Conservation (phyloP, 441 rosid species). For the Populus tomentosa region DNA sequence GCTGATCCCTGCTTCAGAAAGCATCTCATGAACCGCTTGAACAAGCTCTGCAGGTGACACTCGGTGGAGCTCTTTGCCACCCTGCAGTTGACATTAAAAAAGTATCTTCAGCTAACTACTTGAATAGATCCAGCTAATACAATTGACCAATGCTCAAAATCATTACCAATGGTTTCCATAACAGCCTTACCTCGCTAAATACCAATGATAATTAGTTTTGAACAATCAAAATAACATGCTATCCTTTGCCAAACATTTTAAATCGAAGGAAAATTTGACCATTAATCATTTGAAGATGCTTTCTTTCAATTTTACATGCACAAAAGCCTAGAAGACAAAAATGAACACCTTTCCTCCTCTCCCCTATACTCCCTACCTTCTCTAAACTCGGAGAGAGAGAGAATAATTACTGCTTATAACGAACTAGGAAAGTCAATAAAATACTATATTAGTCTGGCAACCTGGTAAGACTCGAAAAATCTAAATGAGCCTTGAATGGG, state of each 20-base stretch:
- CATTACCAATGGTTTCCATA: not conserved
- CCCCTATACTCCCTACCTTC: not conserved
- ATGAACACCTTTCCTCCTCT: not conserved
- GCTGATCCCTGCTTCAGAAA: constrained; percentile 86
- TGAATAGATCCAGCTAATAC: not conserved
- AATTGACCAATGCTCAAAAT: not conserved
- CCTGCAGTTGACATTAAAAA: constrained; percentile 33
- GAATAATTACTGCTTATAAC: not conserved
- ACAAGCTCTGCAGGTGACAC: constrained; percentile 87
- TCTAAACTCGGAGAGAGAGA: too few species aligned
- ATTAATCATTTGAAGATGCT: not conserved
- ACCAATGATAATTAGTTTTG: not conserved
- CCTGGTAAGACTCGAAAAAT: not conserved
- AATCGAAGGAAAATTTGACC: not conserved
- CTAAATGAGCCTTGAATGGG: not conserved
- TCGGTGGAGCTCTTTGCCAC: constrained; percentile 48
- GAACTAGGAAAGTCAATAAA: not conserved
- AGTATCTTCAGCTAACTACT: not conserved
- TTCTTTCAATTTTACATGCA: not conserved
- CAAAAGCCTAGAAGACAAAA: not conserved
- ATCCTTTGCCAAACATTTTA: not conserved
- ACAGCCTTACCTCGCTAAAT: not conserved
- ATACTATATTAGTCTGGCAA: not conserved
- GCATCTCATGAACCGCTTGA: constrained; percentile 93
- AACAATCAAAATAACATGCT: not conserved